phyloP scores from a whole-genome alignment of 805 yeast genomes.

The Schizosaccharomyces cryophilus region DNA sequence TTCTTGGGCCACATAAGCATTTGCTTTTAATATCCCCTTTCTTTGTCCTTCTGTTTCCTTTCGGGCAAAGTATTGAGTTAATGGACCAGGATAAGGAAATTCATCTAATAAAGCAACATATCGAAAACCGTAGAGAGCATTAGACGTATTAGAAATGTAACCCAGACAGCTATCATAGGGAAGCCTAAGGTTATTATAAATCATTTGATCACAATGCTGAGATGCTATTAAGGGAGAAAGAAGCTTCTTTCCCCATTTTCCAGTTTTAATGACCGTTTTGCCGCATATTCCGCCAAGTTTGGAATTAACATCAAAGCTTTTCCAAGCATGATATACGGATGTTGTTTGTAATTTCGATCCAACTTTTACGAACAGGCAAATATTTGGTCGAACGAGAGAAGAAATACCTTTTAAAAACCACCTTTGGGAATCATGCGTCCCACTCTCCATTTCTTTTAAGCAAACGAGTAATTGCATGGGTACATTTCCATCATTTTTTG shows the following conservation, averaged over 20 bases:
- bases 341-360: conserved; percentile 79
- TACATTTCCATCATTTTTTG: conserved; percentile 25
- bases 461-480: conserved; percentile 83
- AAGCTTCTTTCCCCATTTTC: conserved; percentile 29
- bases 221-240: conserved; percentile 82
- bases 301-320: conserved; percentile 46
- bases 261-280: conserved; percentile 71
- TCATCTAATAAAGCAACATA: conserved; percentile 48
- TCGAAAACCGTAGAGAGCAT: conserved; percentile 89
- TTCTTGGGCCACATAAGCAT: conserved; percentile 94
- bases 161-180: conserved; percentile 92
- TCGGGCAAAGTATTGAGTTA: conserved; percentile 78
- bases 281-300: conserved; percentile 96
- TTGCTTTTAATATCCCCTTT: conserved; percentile 70
- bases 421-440: conserved; percentile 83
- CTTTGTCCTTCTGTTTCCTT: conserved; percentile 50
- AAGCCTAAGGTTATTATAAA: conserved; percentile 81
- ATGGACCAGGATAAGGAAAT: conserved; percentile 55
- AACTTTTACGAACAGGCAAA: conserved; percentile 68
- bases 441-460: conserved; percentile 65
- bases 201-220: conserved; percentile 89
- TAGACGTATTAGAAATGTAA: conserved; percentile 80
- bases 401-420: conserved; percentile 93
- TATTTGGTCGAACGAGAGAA: conserved; percentile 54
- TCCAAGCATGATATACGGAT: conserved; percentile 76